Conservation (phyloP, 352 stramenopile genomes). For the Peronospora farinosa region DNA sequence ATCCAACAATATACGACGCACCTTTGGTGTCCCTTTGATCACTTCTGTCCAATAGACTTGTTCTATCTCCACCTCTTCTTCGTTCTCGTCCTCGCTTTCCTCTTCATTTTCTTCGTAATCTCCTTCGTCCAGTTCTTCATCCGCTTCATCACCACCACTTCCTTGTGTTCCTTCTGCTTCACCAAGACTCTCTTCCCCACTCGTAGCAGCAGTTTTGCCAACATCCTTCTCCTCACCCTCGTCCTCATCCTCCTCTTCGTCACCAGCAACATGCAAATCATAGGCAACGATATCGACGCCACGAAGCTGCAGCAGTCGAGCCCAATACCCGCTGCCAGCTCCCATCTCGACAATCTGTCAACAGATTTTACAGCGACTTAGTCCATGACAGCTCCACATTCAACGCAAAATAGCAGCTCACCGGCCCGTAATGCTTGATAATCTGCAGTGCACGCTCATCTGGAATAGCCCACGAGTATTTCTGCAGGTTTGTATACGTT, state of each 20-base stretch:
- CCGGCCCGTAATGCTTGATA: constrained; percentile 87
- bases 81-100: constrained; percentile 33
- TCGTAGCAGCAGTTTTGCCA: constrained; percentile 23
- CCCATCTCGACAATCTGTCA: constrained; percentile 87
- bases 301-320: constrained; percentile 57
- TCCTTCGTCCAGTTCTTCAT: constrained; percentile 24
- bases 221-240: constrained; percentile 13
- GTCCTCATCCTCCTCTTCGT: constrained; percentile 32
- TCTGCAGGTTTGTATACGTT: constrained; percentile 32
- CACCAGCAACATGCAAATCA: constrained; percentile 69
- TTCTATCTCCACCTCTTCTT: constrained; percentile 72
- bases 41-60: constrained; percentile 85
- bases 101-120: constrained; percentile 6
- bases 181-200: constrained; percentile 28
- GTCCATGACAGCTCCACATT: neutral
- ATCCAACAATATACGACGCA: constrained; percentile 18
- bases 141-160: constrained; percentile 24
- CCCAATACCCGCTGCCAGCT: constrained; percentile 88
- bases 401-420: constrained; percentile 14
- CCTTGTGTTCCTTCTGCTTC: constrained; percentile 26
- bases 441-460: constrained; percentile 83
- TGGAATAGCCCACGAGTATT: constrained; percentile 90
- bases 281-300: constrained; percentile 85
- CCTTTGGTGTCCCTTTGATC: constrained; percentile 63
- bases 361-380: constrained; percentile 10